phyloP scores from a whole-genome alignment of 345 rosid genomes.

The Triadica sebifera region DNA sequence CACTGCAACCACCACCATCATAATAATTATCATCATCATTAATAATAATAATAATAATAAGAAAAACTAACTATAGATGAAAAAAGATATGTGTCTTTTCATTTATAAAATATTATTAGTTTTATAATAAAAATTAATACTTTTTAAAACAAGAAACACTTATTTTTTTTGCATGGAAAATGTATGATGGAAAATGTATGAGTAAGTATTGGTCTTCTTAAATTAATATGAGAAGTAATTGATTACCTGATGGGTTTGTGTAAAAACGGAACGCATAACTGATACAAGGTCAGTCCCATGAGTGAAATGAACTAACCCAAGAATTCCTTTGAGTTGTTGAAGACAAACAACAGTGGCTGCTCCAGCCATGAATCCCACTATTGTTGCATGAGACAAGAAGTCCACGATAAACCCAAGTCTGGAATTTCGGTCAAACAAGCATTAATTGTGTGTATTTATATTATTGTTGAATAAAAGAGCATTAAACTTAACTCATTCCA shows the following conservation, averaged over 20 bases:
- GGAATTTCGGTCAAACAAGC: not conserved
- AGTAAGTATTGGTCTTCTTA: too few relatives aligned
- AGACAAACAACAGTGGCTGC: slow-evolving; percentile 47
- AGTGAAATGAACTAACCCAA: slow-evolving; percentile 37
- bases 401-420: slow-evolving; percentile 48
- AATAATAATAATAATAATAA: not conserved
- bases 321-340: slow-evolving; percentile 45
- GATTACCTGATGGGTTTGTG: slow-evolving; percentile 28
- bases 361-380: slow-evolving; percentile 51
- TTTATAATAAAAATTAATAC: too few relatives aligned
- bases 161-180: too few relatives aligned
- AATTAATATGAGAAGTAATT: not conserved
- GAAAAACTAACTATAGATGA: too few relatives aligned
- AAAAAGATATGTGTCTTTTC: too few relatives aligned
- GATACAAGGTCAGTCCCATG: slow-evolving; percentile 34
- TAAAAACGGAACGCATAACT: slow-evolving; percentile 36
- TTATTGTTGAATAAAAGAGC: too few relatives aligned
- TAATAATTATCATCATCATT: not conserved
- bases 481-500: too few relatives aligned
- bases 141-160: too few relatives aligned
- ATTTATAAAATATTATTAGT: too few relatives aligned
- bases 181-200: too few relatives aligned
- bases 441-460: too few relatives aligned
- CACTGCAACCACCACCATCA: slow-evolving; percentile 41
- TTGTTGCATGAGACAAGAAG: slow-evolving; percentile 45